Evolutionary conservation across 495 filamentous ascomycete genomes (phyloP), one percentile per base, ranked within the genome.

Genomic region (Neurospora tetraspora): DNA sequence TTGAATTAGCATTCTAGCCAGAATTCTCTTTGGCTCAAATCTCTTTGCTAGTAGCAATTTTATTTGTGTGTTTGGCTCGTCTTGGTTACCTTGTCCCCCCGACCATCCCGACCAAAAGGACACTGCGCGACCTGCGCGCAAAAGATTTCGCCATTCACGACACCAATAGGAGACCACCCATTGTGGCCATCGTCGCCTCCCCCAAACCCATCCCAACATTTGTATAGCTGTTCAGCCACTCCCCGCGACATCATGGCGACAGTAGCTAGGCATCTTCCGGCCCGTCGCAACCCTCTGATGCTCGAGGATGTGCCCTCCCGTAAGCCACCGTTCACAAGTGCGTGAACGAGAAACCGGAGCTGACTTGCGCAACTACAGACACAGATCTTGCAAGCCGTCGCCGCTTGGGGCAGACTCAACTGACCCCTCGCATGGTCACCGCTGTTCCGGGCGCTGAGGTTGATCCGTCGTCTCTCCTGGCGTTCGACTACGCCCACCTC

Each of bases 401-500:
- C 77, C 91, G 94, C 70, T 86, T 98, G 36, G 96, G 96, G 45
- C 94, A 97, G 83, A 98, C 96, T 8, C 90, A 96, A 80, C 86
- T 98, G 71, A 87, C 90, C 18, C 91, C 93, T n/a, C 95, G 93
- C 82, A 85, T 86, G 83, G 86, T 78, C 86, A 88, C 76, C 82
- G 91, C 79, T 65, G 53, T 36, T 65, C 90, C 78, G 85, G 88
- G 59, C 84, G 89, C 70, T 88, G 91, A 87, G 85, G 86, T 73
- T 89, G 91, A 87, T 86, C 89, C 77, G 88, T 89, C 75, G 87
- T 89, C 83, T 81, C 88, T 95, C 69, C 93, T 93, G 40, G 88
- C 89, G 36, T 98, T 99, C 79, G 94, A 97, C 82, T 99, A 98
- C 82, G 96, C 94, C 76, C 96, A 98, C 78, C 86, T 99, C 68